Base-by-base conservation (phyloP, 2,329 filamentous ascomycete genomes). In the Coniochaeta sp. region DNA sequence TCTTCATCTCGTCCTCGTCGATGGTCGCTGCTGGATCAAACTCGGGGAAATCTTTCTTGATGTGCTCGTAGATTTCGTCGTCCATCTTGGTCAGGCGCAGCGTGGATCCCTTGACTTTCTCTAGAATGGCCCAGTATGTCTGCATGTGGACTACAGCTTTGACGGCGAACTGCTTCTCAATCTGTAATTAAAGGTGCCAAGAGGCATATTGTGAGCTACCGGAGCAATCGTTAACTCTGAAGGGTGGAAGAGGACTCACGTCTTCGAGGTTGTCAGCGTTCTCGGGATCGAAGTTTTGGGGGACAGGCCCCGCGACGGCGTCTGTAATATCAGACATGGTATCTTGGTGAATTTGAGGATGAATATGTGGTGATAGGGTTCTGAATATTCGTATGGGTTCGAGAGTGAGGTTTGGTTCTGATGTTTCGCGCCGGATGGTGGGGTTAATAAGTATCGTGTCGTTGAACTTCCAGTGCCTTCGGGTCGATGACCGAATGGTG, bases 81-180 rank as follows among this genome's bases (percentile, higher is more conserved):
- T 99, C 95, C 69, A 96, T 84, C 79, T 93, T 95, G 63, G 95
- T 99, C 64, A 99, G 85, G 63, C 91, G 90, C 62, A 99, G 81
- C 64, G 87, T 80, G n/a, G 92, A 96, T 66, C 93, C 95, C 68
- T 86, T 90, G 66, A 96, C 85, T 72, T 89, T 91, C 76, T 97
- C 89, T 68, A 99, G 89, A 71, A 99, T 93, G 58, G 88, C 82
- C 93, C 93, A 99, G 82, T 99, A 98, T 56, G 93, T 97, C 71
- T 91, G 85, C 83, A 99, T 91, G 75, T 99, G 95, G 75, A 96
- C 90, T 40, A 98, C 95, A 58, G 89, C 93, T 81, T 98, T 98
- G 69, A 99, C 95, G 32, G 95, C 95, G 71, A 99, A 99, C 76
- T 98, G 95, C 83, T 97, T 96, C 84, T 99, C 95, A 73, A 99